A percentile compares a stretch with the other conserved stretches of the same genome.
phyloP scores from a whole-genome alignment of 768 basidiomycete species.

The Lyophyllum decastes region DNA sequence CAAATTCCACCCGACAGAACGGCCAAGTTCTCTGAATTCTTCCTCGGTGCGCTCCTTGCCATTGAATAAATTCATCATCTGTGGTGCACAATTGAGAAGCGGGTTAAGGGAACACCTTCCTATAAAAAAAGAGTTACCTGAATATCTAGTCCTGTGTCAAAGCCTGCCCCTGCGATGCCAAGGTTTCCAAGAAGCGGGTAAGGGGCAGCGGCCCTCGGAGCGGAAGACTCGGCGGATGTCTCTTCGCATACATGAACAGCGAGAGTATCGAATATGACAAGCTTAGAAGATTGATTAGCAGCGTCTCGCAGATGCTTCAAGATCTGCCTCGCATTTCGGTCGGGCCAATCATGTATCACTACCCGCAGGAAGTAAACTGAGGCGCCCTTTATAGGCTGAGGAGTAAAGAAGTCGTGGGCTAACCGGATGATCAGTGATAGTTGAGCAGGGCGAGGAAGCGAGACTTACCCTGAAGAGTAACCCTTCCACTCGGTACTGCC shows the following conservation, averaged over 20 bases:
- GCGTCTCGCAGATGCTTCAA: conserved; percentile 4
- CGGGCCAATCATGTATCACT: conserved; percentile 10
- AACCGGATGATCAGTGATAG: too few species aligned
- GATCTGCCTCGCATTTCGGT: neutral
- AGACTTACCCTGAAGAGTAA: too few species aligned
- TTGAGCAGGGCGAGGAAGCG: too few species aligned
- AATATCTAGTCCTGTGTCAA: too few species aligned
- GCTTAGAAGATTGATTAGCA: conserved; percentile 1
- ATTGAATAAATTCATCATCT: conserved; percentile 15
- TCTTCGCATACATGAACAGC: neutral
- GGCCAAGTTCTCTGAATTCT: conserved; percentile 5
- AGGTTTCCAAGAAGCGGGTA: too few species aligned
- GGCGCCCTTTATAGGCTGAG: conserved; percentile 10
- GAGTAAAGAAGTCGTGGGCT: conserved; percentile 10
- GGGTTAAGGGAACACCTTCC: too few species aligned
- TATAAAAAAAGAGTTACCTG: too few species aligned
- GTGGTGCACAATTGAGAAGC: neutral
- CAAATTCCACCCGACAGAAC: conserved; percentile 3
- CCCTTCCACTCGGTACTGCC: neutral
- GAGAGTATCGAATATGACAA: conserved; percentile 4
- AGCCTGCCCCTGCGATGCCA: too few species aligned
- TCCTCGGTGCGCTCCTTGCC: conserved; percentile 8
- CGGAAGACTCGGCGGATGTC: neutral
- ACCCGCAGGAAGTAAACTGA: conserved; percentile 7
- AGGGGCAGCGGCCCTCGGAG: too few species aligned